Evolutionary conservation across 352 stramenopile species (phyloP).

Genomic region (Saprolegnia diclina): DNA sequence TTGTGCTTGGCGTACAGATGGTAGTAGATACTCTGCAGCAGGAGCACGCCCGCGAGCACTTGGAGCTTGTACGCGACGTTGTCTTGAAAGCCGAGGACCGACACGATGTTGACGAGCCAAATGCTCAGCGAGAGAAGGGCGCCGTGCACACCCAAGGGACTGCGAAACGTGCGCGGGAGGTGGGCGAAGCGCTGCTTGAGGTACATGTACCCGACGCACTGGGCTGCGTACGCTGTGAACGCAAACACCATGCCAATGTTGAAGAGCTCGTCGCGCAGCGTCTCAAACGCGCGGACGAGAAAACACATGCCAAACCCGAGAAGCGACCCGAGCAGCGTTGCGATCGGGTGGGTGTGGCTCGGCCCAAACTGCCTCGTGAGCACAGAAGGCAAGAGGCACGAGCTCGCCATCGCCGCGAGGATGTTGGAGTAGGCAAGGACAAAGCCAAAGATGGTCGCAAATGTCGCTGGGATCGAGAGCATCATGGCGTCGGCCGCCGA

Average conservation of each 20-base stretch:
- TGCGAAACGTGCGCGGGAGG: conserved; percentile 41
- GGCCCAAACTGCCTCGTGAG: conserved; percentile 23
- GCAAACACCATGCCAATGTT: conserved; percentile 28
- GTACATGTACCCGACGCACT: conserved; percentile 42
- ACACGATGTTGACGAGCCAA: conserved; percentile 33
- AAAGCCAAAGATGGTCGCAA: conserved; percentile 46
- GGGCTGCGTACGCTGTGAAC: conserved; percentile 42
- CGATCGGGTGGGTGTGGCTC: conserved; percentile 10
- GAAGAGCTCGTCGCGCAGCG: conserved; percentile 23
- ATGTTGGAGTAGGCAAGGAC: conserved; percentile 56
- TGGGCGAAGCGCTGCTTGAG: conserved; percentile 41
- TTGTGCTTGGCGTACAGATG: conserved; percentile 35
- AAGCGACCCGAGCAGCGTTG: conserved; percentile 2
- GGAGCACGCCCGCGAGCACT: conserved; percentile 28
- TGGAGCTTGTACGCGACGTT: conserved; percentile 31
- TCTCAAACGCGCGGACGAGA: not conserved
- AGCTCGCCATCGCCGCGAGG: conserved; percentile 44
- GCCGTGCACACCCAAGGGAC: conserved; percentile 35
- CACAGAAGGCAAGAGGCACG: conserved; percentile 34
- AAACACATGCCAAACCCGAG: conserved; percentile 21
- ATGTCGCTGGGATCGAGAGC: conserved; percentile 44
- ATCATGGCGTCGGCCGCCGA: conserved; percentile 29
- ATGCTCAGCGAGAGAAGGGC: conserved; percentile 35
- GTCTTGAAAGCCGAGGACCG: conserved; percentile 32
- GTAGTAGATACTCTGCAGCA: conserved; percentile 35